Evolutionary conservation across 2,329 filamentous ascomycete species (phyloP), one percentile per base, ranked within the genome.

Genomic region (Spiromastix sp.): DNA sequence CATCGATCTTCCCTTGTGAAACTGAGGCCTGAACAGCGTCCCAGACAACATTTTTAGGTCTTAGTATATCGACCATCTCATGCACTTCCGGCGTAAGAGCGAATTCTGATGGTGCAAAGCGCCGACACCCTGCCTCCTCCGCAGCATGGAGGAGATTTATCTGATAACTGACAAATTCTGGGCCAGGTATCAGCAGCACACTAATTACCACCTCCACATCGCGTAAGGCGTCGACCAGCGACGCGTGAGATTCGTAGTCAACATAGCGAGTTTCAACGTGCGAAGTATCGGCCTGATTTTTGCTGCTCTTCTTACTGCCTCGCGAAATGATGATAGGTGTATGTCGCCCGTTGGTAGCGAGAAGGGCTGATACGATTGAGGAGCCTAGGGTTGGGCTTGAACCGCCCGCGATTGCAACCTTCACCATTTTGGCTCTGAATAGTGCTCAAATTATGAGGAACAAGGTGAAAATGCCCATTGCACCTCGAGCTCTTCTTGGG

Each of bases 61-160:
- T 32, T 5, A 55, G 31, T 7, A 54, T 32, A 5, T 47, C 48
- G 9, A 57, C 42, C 13, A 38, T 39, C 2, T 32, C 18, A 1
- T 48, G 44, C 7, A 43, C 37, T 2, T 39, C n/a, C 4, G 42
- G 35, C 4, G 47, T 43, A 4, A 45, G 27, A 0, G 49, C 55
- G 17, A 64, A 70, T 37, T 59, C 59, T 28, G 59, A 61, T 1
- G 66, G 66, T 3, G 67, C 57, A 39, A 68, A 71, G 6, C 68
- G 57, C 26, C 53, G 49, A 2, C 67, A 58, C 1, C 64, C 63
- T 1, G 61, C 63, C 18, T 53, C 48, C 35, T 64, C 61, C 1
- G 61, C 55, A 3, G 67, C 67, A 5, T 51, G 52, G 3, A 60
- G 54, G 0, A 71, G 52, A 3, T 54, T 54, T 4, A 63, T 49